These are phyloP conservation scores for Begonia loranthoides DNA, from an alignment of 306 rosid genomes.

Conservation along the genomic window DNA sequence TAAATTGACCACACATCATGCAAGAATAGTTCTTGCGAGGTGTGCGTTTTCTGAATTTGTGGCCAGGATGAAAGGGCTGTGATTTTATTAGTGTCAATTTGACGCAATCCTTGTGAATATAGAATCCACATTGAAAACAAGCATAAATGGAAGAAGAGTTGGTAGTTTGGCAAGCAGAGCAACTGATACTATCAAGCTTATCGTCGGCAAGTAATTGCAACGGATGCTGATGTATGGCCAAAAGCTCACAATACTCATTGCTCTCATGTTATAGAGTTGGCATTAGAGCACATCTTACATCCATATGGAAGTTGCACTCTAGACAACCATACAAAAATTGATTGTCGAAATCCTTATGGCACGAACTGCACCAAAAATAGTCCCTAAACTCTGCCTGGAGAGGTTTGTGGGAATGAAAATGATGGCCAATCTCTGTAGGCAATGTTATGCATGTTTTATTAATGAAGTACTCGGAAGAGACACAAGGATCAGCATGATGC, in stretches of 20 bases:
- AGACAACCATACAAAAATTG: neutral
- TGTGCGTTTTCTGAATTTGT: no score
- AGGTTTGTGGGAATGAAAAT: neutral
- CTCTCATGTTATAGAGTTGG: neutral
- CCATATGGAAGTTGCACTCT: neutral
- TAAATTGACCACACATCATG: no score
- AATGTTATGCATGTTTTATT: neutral
- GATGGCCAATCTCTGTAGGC: neutral
- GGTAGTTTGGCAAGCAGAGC: neutral
- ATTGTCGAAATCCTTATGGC: neutral
- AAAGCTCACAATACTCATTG: no score
- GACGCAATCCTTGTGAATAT: neutral
- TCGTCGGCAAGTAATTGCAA: neutral
- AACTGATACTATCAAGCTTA: neutral
- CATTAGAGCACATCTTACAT: neutral
- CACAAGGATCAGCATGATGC: neutral
- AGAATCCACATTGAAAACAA: neutral
- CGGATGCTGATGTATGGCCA: neutral
- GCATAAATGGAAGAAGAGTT: neutral
- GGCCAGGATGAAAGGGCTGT: no score
- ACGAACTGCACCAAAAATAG: neutral
- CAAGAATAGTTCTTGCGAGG: no score
- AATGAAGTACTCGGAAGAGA: neutral
- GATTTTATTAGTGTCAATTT: neutral
- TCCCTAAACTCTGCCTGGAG: neutral